These are phyloP conservation scores for Cyclotella kingstonii DNA, from an alignment of 108 stramenopile genomes.

Conservation along the genomic window DNA sequence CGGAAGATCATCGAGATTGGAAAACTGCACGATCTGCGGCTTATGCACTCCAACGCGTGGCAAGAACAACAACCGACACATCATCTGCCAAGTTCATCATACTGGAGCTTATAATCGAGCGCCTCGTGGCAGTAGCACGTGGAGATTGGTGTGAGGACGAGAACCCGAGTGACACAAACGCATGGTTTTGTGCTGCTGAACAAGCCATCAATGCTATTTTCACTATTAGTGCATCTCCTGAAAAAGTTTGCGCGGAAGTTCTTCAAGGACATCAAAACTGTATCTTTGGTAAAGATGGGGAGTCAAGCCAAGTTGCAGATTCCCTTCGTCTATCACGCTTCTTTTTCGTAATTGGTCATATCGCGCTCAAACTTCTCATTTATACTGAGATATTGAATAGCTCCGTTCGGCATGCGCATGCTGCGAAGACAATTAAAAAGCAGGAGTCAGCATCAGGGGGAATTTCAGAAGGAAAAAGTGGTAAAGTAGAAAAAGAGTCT, in stretches of 20 bases:
- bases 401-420: conserved; percentile 74
- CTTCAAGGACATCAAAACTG: conserved; percentile 66
- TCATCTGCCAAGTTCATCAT: conserved; percentile 75
- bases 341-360: conserved; percentile 94
- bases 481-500: conserved; percentile 18
- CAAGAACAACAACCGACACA: conserved; percentile 58
- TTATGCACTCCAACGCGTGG: conserved; percentile 71
- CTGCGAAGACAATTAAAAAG: conserved; percentile 67
- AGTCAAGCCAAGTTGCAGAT: conserved; percentile 35
- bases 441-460: conserved; percentile 69
- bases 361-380: conserved; percentile 90
- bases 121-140: conserved; percentile 68
- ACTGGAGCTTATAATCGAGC: conserved; percentile 73
- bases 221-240: conserved; percentile 74
- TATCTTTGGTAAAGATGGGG: conserved; percentile 28
- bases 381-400: conserved; percentile 87
- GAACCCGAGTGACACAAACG: conserved; percentile 59
- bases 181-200: conserved; percentile 91
- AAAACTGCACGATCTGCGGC: conserved; percentile 75
- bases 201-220: conserved; percentile 83
- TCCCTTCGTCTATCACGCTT: conserved; percentile 85
- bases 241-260: conserved; percentile 68
- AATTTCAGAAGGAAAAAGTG: conserved; percentile 49
- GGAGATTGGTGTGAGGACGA: conserved; percentile 87
- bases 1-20: conserved; percentile 79